Base-by-base conservation (phyloP, 139 green algal genomes). In the Asterochloris sp. region DNA sequence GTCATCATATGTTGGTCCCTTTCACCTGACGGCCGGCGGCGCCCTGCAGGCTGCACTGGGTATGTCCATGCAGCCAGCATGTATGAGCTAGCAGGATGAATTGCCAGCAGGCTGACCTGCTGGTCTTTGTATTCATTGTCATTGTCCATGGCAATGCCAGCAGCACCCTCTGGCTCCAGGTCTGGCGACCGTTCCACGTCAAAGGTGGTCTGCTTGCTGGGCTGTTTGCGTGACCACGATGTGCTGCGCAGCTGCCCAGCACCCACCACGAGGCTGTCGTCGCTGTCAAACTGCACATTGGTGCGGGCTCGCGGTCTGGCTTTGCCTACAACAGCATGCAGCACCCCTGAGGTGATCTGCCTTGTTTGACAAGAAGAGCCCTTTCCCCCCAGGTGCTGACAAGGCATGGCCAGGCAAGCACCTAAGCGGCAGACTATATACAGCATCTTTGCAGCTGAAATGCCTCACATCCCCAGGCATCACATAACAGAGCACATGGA, bases 41-140 rank as follows among this genome's bases (percentile, higher is more conserved):
- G 38, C 38, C 6, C 38, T 54, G 38, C n/a, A n/a, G n/a, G n/a
- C 38, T 54, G 38, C 6, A 54, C 38, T 54, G 6, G 38, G 38
- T 54, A 6, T 54, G 38, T 6, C 38, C 38, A 6, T 2, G 38
- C 38, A 54, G 38, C 38, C 38, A 54, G 38, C 10, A 24, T 10
- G 15, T 60, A 0, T 28, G 11, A 68, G 21, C 16, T 6, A 1
- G 10, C 38, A 60, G 1, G n/a, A 38, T n/a, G 54, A 26, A 76
- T 0, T 24, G 24, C 78, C 14, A 14, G 76, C 19, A 80, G 84
- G 79, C 98, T 95, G 82, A 95, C 81, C 87, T 97, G 91, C 62
- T 90, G 85, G 85, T 97, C 92, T 71, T 94, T 94, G n/a, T 89
- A 83, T 85, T 95, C 85, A n/a, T 83, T 80, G 86, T 97, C 93